These are phyloP conservation scores for Verruconis gallopava DNA, from an alignment of 2,329 filamentous ascomycete genomes.

Conservation along the genomic window DNA sequence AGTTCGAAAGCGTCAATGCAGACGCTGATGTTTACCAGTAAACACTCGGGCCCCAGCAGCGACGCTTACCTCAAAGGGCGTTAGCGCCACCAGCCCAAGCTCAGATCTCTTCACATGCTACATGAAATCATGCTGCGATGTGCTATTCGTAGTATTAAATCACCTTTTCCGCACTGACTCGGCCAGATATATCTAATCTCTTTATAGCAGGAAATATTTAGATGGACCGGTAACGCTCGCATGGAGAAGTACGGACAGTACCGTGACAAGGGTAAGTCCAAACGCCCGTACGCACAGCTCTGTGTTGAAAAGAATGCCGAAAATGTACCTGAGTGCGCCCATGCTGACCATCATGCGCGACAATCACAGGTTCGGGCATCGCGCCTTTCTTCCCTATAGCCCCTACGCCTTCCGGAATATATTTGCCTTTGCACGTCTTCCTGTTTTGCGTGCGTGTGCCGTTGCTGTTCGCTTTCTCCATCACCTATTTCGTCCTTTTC, in stretches of 20 bases:
- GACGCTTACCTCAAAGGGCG: too few species aligned
- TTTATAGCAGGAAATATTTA: not conserved
- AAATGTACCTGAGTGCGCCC: constrained; percentile 1
- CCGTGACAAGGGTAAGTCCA: constrained; percentile 62
- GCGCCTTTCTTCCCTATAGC: constrained; percentile 84
- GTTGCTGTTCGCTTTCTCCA: constrained; percentile 54
- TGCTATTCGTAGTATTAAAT: too few species aligned
- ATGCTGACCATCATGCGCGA: not conserved
- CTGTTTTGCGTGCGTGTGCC: constrained; percentile 74
- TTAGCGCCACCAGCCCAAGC: too few species aligned
- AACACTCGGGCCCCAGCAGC: too few species aligned
- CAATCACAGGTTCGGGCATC: constrained; percentile 71
- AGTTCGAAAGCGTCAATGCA: too few species aligned
- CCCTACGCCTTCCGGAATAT: constrained; percentile 48
- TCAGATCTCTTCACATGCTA: not conserved
- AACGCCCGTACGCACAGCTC: not conserved
- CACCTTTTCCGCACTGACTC: too few species aligned
- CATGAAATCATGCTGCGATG: not conserved
- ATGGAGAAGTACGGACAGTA: constrained; percentile 98
- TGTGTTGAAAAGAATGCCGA: too few species aligned
- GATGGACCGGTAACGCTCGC: not conserved
- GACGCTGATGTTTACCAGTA: too few species aligned
- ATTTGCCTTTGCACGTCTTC: constrained; percentile 51
- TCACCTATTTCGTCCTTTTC: constrained; percentile 66
- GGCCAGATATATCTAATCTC: too few species aligned